These are phyloP conservation scores for Fusarium multiceps DNA, from an alignment of 2,329 filamentous ascomycete species.

Conservation along the genomic window DNA sequence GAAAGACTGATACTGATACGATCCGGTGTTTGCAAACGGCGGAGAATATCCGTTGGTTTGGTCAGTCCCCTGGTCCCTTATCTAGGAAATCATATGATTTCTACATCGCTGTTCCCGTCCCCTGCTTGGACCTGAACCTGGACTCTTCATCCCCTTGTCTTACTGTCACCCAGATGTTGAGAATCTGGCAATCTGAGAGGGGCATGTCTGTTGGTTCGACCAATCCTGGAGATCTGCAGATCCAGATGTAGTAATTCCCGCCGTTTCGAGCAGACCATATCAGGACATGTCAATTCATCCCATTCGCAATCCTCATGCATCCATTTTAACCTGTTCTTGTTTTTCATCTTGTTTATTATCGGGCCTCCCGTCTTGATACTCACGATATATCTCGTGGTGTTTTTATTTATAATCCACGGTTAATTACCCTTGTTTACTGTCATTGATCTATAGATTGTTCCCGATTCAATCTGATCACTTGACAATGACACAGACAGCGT, in stretches of 20 bases:
- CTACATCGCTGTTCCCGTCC: slow-evolving; percentile 11
- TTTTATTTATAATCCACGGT: slow-evolving; percentile 12
- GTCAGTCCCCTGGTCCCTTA: neutral
- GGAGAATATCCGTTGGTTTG: slow-evolving; percentile 29
- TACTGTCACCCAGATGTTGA: slow-evolving; percentile 5
- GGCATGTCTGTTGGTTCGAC: slow-evolving; percentile 8
- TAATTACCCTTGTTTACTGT: slow-evolving; percentile 3
- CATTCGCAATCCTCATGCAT: slow-evolving; percentile 11
- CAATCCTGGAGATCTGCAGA: slow-evolving; percentile 39
- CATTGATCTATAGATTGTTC: slow-evolving; percentile 15
- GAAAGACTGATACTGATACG: slow-evolving; percentile 27
- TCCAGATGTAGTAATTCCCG: slow-evolving; percentile 29
- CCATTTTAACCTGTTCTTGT: slow-evolving; percentile 12
- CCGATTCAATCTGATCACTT: slow-evolving; percentile 14
- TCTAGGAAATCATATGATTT: slow-evolving; percentile 38
- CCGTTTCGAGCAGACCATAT: slow-evolving; percentile 11
- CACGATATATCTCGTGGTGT: slow-evolving; percentile 31
- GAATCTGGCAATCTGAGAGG: slow-evolving; percentile 28
- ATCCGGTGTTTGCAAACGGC: slow-evolving; percentile 13
- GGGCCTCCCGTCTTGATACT: slow-evolving; percentile 8
- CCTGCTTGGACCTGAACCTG: slow-evolving; percentile 20
- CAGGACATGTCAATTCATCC: slow-evolving; percentile 13
- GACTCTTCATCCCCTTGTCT: slow-evolving; percentile 15
- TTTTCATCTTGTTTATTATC: slow-evolving; percentile 10
- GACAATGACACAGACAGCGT: slow-evolving; percentile 6